Percentiles rank a stretch among this genome's conserved stretches.
Conservation (phyloP, 1,139 yeast genomes). For the Yamadazyma diospyri region DNA sequence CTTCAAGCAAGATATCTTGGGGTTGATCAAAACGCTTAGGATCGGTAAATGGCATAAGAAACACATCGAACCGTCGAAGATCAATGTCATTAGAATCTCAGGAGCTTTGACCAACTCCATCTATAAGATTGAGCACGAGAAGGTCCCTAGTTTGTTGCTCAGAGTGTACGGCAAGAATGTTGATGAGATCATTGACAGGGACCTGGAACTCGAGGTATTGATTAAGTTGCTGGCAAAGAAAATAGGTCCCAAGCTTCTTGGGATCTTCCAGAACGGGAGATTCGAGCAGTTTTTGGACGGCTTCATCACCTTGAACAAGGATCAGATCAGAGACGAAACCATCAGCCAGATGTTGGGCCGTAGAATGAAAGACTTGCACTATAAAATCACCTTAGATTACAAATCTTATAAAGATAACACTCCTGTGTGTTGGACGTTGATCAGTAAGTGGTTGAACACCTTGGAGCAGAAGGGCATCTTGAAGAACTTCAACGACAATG, state of each 20-base stretch:
- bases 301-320: conserved; percentile 68
- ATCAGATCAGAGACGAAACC: conserved; percentile 70
- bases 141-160: conserved; percentile 52
- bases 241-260: conserved; percentile 86
- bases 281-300: conserved; percentile 87
- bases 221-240: conserved; percentile 69
- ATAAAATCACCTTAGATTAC: conserved; percentile 69
- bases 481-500: conserved; percentile 23
- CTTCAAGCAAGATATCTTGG: conserved; percentile 76
- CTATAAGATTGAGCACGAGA: conserved; percentile 38
- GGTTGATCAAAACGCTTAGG: conserved; percentile 58
- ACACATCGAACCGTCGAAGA: conserved; percentile 38
- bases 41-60: conserved; percentile 76
- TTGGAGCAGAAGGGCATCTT: conserved; percentile 41
- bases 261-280: conserved; percentile 87
- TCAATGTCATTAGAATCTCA: conserved; percentile 59
- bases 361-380: conserved; percentile 93
- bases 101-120: conserved; percentile 95
- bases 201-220: conserved; percentile 68
- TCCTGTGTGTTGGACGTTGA: conserved; percentile 68
- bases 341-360: conserved; percentile 85
- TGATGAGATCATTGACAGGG: conserved; percentile 82
- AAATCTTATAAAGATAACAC: conserved; percentile 39
- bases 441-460: conserved; percentile 66
- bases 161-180: conserved; percentile 92